Evolutionary conservation across 129 eudicot species (phyloP), one percentile per base, ranked within the genome.

Genomic region (Artemisia annua): DNA sequence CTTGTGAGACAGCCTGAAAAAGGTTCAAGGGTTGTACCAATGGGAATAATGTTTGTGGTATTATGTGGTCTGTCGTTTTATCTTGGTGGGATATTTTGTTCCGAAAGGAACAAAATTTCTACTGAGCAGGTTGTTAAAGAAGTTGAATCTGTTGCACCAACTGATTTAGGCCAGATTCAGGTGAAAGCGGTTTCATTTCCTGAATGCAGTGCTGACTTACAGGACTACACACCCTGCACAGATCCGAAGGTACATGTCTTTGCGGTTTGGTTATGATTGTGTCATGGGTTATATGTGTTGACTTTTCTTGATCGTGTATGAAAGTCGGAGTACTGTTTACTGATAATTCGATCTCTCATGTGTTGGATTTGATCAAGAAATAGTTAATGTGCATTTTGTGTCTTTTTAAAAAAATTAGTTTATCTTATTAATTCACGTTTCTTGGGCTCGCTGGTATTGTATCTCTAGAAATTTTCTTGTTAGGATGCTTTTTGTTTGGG

Each of bases 201-300:
- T 14, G 96, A 88, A 76, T 95, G 99, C 74, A 63, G 85, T 69
- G 69, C 80, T 20, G 87, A 86, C 58, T 81, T 74, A 73, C 99
- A 95, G 73, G 99, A 95, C 66, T 95, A 90, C 79, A 95, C 99
- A 5, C 99, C 99, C 20, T 95, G 99, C 89, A 95, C 97, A 35
- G 99, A 95, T 83, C 99, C 99, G 3, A 83, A 74, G 91, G 99
- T 95, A 75, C 46, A 16, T 43, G 9, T 3, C 28, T 67, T 13
- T 52, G 70, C 1, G 19, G 15, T 66, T 55, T 17, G 11, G 16
- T 66, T 20, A 46, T 75, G 44, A 66, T 56, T 50, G n/a, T 74
- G 18, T 67, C 44, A 2, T 20, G 16, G 68, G 18, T 54, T 26
- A 4, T 24, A 8, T 6, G 19, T 28, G 30, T 16, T 17, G 60